Base-by-base conservation (phyloP, 257 asterid species). In the Fraxinus americana region DNA sequence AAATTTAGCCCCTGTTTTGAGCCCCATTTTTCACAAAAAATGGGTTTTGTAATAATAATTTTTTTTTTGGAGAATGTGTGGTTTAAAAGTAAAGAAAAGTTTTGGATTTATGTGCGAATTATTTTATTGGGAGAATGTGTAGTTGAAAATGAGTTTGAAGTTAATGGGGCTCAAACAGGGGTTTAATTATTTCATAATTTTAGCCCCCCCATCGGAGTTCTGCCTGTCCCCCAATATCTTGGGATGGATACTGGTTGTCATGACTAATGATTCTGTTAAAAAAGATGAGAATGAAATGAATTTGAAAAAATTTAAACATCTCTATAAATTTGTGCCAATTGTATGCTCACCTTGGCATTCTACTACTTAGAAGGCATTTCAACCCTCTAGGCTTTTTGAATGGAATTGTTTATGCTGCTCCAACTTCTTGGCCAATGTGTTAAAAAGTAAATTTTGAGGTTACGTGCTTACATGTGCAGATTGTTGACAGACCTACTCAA, bases 401-500 rank as follows among this genome's bases (percentile, higher is more conserved):
- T 23, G 29, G 67, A 61, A 23, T 57, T 61, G 32, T 54, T 23
- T 61, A 25, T 61, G 30, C 32, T 61, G 5, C 67, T 61, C 16
- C 10, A 61, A 61, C 32, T 61, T 61, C 13, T 61, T 61, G 50
- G 66, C 29, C 21, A 57, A 57, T 19, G 66, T n/a, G 66, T 70
- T 78, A 34, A 27, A 38, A 25, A 52, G 27, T 66, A 39, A 70
- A 50, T 27, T 13, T 79, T 50, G 77, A 79, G 71, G 12, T 65
- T 59, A 14, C 21, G 57, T 81, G 76, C 41, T 32, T 16, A 14
- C 52, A 43, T 59, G 27, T 82, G 88, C 95, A 96, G 99, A 84
- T 96, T 81, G 96, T 96, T 76, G 99, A 96, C 84, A 88, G 99
- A 79, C 96, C 98, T 75, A 76, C 91, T 27, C 97, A 90, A 83